Evolutionary conservation across 139 green algal species (phyloP).

Genomic region (Auxenochlorella pyrenoidosa): DNA sequence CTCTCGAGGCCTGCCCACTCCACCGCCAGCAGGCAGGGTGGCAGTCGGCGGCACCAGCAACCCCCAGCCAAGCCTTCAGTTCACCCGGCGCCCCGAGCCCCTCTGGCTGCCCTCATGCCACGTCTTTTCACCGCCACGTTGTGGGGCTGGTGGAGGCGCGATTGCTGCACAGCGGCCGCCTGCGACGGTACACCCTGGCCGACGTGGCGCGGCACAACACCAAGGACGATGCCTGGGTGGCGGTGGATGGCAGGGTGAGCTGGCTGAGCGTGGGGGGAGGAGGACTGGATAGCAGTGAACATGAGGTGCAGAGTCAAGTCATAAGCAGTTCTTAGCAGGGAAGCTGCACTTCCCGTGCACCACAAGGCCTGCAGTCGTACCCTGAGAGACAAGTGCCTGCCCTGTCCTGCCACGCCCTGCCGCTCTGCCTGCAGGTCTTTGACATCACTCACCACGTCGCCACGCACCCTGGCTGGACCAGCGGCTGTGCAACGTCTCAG

Average conservation of each 20-base stretch:
- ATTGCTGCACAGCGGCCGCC: neutral
- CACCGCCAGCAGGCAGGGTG: no score
- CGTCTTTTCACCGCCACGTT: neutral
- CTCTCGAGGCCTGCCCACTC: no score
- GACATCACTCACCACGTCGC: slow-evolving; percentile 37
- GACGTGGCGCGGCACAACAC: slow-evolving; percentile 17
- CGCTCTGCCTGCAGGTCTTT: slow-evolving; percentile 11
- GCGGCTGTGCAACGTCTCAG: slow-evolving; percentile 23
- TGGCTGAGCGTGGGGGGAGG: no score
- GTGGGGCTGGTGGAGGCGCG: slow-evolving; percentile 1
- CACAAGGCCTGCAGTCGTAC: neutral
- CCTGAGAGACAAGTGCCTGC: neutral
- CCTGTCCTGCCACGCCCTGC: neutral
- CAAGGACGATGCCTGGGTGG: slow-evolving; percentile 23
- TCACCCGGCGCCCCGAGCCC: neutral
- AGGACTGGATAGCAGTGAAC: no score
- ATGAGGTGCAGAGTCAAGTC: neutral
- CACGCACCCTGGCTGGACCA: slow-evolving; percentile 19
- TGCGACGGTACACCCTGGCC: slow-evolving; percentile 12
- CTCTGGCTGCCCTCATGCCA: neutral
- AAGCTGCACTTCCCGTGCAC: no score
- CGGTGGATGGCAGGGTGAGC: slow-evolving; percentile 19
- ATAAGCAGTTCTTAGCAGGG: no score
- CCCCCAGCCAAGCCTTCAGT: neutral
- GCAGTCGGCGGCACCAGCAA: no score